Base-by-base conservation (phyloP, 164 flowering plant species). In the Stephania cephalantha region DNA sequence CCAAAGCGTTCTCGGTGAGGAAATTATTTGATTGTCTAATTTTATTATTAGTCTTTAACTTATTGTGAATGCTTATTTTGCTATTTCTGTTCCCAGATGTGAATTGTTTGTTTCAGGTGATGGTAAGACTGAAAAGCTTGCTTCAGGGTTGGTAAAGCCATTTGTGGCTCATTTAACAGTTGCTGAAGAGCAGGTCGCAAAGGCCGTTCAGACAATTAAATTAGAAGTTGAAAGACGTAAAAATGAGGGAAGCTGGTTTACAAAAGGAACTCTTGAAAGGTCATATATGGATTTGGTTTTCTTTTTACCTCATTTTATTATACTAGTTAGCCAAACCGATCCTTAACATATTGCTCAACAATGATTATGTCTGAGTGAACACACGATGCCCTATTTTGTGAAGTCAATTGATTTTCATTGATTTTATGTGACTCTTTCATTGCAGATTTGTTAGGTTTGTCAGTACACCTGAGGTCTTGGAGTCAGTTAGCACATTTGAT, bases 221-320 rank as follows among this genome's bases (percentile, higher is more conserved):
- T 91, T 96, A 74, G 95, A 91, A 81, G 88, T 83, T 63, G 90
- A 87, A 73, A 86, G 79, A 72, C 74, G 58, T 72, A 83, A 79
- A 81, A 85, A 87, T 86, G 91, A 85, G 53, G 90, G 88, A 72
- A 71, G 75, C 7, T 96, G 99, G 98, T 93, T 96, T 84, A 91
- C 97, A 4, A 96, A 94, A 82, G 98, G 99, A 81, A 93, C 98
- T 13, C 86, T 96, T 78, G 99, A 96, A 85, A 93, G 98, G 99
- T 95, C 55, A 46, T 68, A 10, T 55, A 31, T 29, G 9, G 9
- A 5, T 1, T 73, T 73, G 2, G 25, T 53, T 18, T 52, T 42
- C 45, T 68, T 31, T 7, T 18, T 66, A 35, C 42, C 30, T 5
- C 30, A 2, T 69, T 11, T 78, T 11, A 48, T 66, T 65, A 13